Conservation (phyloP, 805 yeast species). For the Zygosaccharomyces rouxii region DNA sequence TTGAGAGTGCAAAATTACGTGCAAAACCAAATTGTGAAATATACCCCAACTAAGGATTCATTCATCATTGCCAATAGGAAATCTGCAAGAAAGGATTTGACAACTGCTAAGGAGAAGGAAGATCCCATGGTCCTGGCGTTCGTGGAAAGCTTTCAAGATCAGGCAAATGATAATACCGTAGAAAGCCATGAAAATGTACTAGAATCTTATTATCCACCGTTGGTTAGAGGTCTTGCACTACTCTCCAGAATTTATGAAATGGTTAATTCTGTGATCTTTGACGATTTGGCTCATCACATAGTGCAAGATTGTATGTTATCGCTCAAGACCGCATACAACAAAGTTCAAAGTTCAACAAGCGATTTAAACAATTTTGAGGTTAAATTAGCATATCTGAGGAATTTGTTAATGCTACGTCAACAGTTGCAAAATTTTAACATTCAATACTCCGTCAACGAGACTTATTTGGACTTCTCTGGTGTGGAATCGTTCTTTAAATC, state of each 20-base stretch:
- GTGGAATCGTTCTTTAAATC: conserved; percentile 48
- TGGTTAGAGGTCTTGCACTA: conserved; percentile 61
- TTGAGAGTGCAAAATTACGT: conserved; percentile 72
- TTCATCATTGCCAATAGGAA: conserved; percentile 52
- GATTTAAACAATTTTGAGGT: conserved; percentile 49
- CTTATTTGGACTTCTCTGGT: conserved; percentile 78
- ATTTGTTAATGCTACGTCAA: conserved; percentile 63
- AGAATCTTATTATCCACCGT: conserved; percentile 58
- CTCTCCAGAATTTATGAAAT: conserved; percentile 76
- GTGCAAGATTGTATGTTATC: conserved; percentile 73
- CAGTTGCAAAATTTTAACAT: conserved; percentile 77
- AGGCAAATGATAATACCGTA: neutral
- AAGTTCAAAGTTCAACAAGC: conserved; percentile 40
- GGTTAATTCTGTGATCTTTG: conserved; percentile 73
- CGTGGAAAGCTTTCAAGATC: conserved; percentile 8
- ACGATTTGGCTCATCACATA: conserved; percentile 81
- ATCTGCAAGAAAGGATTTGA: conserved; percentile 5
- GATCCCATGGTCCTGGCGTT: conserved; percentile 15
- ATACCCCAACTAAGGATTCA: conserved; percentile 65
- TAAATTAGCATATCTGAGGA: conserved; percentile 63
- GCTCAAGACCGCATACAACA: conserved; percentile 48
- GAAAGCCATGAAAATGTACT: neutral
- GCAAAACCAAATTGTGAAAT: conserved; percentile 62
- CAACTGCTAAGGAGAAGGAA: conserved; percentile 11
- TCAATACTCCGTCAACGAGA: conserved; percentile 66